These are phyloP conservation scores for Teunomyces aglyptinius DNA, from an alignment of 805 yeast species.

Conservation along the genomic window DNA sequence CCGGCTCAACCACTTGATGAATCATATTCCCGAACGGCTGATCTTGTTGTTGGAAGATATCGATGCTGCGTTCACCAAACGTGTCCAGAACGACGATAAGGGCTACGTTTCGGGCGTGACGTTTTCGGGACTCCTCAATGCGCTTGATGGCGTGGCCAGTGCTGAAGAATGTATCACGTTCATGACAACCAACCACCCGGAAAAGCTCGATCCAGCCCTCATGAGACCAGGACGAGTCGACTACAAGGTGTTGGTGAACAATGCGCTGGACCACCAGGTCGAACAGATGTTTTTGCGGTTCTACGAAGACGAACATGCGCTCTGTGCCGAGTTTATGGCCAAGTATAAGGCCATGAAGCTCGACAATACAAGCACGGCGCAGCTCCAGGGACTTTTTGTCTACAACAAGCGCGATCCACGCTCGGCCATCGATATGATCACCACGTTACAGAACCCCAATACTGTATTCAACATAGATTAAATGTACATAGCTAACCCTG, in stretches of 20 bases:
- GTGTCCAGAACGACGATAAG: conserved; percentile 71
- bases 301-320: conserved; percentile 60
- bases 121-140: conserved; percentile 89
- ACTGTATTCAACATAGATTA: conserved; percentile 9
- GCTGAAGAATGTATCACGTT: conserved; percentile 95
- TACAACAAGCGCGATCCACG: conserved; percentile 83
- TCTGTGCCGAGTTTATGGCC: conserved; percentile 51
- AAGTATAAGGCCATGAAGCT: conserved; percentile 47
- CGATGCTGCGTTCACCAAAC: conserved; percentile 89
- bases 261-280: conserved; percentile 84
- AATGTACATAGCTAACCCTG: conserved; percentile 26
- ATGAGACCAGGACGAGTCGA: conserved; percentile 95
- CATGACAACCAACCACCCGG: conserved; percentile 99
- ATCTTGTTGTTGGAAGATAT: conserved; percentile 85
- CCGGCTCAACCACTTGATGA: conserved; percentile 90
- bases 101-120: conserved; percentile 90
- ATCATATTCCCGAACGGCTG: conserved; percentile 89
- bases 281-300: conserved; percentile 83
- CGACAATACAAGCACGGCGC: conserved; percentile 77
- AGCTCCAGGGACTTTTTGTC: conserved; percentile 91
- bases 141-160: conserved; percentile 95
- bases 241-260: conserved; percentile 73
- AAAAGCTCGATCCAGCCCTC: conserved; percentile 86
- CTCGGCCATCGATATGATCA: conserved; percentile 68
- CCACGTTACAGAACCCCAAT: conserved; percentile 35